These are phyloP conservation scores for Sanghuangporus baumii DNA, from an alignment of 1,284 basidiomycete genomes.

Conservation along the genomic window DNA sequence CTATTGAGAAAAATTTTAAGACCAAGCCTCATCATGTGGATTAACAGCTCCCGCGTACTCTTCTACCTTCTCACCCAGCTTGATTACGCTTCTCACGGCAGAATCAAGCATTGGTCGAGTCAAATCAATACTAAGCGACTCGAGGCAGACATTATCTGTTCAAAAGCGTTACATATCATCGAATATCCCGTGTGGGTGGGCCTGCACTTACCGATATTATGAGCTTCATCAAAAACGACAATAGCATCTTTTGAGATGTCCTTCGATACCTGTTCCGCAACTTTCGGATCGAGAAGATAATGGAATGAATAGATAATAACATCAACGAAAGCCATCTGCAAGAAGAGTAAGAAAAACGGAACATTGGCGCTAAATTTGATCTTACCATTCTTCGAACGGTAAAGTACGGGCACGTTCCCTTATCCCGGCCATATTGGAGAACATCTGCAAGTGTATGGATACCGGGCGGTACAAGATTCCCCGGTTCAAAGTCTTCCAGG, in stretches of 20 bases:
- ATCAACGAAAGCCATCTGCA: constrained; percentile 90
- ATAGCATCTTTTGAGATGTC: constrained; percentile 98
- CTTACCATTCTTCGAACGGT: constrained; percentile 91
- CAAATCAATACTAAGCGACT: constrained; percentile 95
- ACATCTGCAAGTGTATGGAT: constrained; percentile 96
- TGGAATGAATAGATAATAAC: constrained; percentile 99
- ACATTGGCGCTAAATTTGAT: constrained; percentile 8
- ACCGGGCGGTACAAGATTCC: constrained; percentile 80
- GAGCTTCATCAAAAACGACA: constrained; percentile 98
- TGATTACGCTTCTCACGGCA: constrained; percentile 84
- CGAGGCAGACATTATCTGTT: constrained; percentile 97
- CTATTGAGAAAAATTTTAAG: constrained; percentile 34
- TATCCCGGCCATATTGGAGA: constrained; percentile 82
- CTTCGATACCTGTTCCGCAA: constrained; percentile 97
- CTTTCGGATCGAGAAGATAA: constrained; percentile 97
- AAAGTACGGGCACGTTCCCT: constrained; percentile 93
- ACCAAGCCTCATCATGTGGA: background rate
- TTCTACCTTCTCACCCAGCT: constrained; percentile 88
- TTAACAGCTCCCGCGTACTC: constrained; percentile 54
- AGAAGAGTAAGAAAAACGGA: background rate
- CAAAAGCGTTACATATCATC: background rate
- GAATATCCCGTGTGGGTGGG: constrained; percentile 2
- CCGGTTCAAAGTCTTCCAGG: constrained; percentile 77
- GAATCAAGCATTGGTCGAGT: constrained; percentile 99
- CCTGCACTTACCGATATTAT: constrained; percentile 82